Evolutionary conservation across 192 early-diverging fungal species (phyloP).

Genomic region (Geranomyces variabilis): DNA sequence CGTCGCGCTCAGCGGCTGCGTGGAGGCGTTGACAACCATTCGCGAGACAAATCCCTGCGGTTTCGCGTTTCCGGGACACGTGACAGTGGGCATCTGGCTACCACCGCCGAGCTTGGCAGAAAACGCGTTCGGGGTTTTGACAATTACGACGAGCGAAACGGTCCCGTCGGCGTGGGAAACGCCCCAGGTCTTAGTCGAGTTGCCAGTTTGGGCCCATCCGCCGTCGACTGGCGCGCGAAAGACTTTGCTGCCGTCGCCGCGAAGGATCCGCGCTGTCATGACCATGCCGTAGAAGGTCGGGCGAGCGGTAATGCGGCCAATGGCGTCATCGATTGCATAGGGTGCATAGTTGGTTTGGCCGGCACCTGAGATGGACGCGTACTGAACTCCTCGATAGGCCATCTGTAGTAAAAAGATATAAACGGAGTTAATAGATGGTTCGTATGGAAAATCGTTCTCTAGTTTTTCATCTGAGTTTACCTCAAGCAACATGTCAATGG

Average conservation of each 20-base stretch:
- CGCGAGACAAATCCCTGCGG: slow-evolving; percentile 17
- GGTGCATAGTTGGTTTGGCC: slow-evolving; percentile 30
- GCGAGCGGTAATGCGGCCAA: background rate
- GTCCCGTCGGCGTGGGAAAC: slow-evolving; percentile 13
- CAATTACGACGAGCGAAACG: slow-evolving; percentile 8
- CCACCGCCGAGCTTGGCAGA: background rate
- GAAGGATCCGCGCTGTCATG: slow-evolving; percentile 17
- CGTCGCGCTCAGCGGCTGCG: slow-evolving; percentile 8
- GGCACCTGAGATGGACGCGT: slow-evolving; percentile 23
- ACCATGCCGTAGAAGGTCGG: slow-evolving; percentile 30
- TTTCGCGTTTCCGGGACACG: background rate
- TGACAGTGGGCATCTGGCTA: background rate
- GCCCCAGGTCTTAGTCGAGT: slow-evolving; percentile 27
- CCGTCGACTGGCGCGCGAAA: slow-evolving; percentile 22
- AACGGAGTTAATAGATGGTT: no score
- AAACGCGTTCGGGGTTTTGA: slow-evolving; percentile 3
- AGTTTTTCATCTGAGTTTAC: no score
- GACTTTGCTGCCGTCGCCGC: slow-evolving; percentile 1
- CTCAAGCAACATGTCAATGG: slow-evolving; percentile 30
- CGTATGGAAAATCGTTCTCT: no score
- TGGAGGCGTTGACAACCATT: background rate
- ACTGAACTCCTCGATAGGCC: slow-evolving; percentile 21
- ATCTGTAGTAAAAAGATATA: slow-evolving; percentile 15
- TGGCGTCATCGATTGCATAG: slow-evolving; percentile 9
- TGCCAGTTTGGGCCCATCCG: slow-evolving; percentile 20